Conservation (phyloP, 495 filamentous ascomycete genomes). For the Barbatosphaeria neglecta region DNA sequence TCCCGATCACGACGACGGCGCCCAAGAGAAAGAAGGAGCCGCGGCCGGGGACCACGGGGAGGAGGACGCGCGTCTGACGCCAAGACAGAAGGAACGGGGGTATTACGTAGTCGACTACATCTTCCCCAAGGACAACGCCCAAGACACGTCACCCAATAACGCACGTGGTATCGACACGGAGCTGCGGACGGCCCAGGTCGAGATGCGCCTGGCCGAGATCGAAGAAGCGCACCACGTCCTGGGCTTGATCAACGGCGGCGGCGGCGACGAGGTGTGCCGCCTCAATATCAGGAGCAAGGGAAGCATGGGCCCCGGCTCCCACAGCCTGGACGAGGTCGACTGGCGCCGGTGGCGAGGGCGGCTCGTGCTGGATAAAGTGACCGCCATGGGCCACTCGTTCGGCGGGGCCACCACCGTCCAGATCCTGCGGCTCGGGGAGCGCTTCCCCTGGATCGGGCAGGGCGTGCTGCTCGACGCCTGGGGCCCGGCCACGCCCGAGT, state of each 20-base stretch:
- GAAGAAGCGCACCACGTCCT: constrained; percentile 43
- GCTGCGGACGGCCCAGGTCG: constrained; percentile 44
- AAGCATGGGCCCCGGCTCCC: constrained; percentile 39
- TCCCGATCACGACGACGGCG: background rate
- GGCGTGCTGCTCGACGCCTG: constrained; percentile 51
- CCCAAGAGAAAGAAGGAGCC: no score
- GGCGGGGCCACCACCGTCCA: constrained; percentile 53
- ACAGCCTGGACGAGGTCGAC: constrained; percentile 22
- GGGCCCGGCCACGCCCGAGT: constrained; percentile 32
- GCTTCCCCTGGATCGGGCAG: constrained; percentile 40
- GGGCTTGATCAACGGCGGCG: constrained; percentile 39
- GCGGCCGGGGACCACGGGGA: no score
- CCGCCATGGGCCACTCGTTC: constrained; percentile 54
- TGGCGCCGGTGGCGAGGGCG: constrained; percentile 25
- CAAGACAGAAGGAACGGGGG: background rate
- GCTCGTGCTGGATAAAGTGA: constrained; percentile 41
- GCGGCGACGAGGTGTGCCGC: constrained; percentile 23
- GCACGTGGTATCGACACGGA: constrained; percentile 20
- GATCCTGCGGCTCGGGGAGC: constrained; percentile 36
- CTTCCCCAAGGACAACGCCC: constrained; percentile 28
- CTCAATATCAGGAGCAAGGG: constrained; percentile 38
- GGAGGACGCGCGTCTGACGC: constrained; percentile 2
- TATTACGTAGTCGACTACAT: constrained; percentile 33
- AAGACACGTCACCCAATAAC: constrained; percentile 25
- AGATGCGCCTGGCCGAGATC: constrained; percentile 53